A percentile compares a stretch with the other conserved stretches of the same genome.
Evolutionary conservation across 495 filamentous ascomycete genomes (phyloP).

Genomic region (Hypoxylon rickii): DNA sequence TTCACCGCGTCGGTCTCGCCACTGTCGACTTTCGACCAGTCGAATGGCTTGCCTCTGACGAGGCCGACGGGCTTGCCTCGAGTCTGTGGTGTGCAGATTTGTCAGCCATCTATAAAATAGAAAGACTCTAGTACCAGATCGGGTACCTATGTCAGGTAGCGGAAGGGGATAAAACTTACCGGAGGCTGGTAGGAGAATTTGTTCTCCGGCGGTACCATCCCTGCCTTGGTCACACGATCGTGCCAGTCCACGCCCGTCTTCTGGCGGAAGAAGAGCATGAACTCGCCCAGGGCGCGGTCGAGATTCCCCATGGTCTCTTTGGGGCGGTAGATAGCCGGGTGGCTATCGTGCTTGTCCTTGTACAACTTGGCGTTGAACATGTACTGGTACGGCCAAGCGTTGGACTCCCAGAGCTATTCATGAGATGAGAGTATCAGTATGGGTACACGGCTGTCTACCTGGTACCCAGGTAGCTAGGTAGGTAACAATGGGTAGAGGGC

Average conservation of each 20-base stretch:
- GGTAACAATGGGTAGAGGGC: background rate
- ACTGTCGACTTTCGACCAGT: no score
- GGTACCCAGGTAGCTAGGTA: background rate
- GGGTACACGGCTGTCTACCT: no score
- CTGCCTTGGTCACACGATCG: constrained; percentile 42
- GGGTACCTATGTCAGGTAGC: no score
- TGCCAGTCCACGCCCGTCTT: constrained; percentile 64
- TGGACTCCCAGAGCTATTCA: constrained; percentile 52
- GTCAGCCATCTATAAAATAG: background rate
- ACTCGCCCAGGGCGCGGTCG: constrained; percentile 46
- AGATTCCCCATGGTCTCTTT: constrained; percentile 33
- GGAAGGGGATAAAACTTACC: constrained; percentile 36
- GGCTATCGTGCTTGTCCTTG: constrained; percentile 34
- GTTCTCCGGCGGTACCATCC: background rate
- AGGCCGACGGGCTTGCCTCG: constrained; percentile 48
- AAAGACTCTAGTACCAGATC: no score
- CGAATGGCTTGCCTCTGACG: no score
- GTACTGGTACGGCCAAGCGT: constrained; percentile 49
- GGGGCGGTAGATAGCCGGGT: constrained; percentile 32
- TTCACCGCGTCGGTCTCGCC: no score
- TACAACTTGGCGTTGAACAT: constrained; percentile 44
- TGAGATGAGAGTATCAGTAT: background rate
- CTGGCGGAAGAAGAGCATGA: constrained; percentile 59
- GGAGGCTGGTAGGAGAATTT: constrained; percentile 44
- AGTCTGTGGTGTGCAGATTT: constrained; percentile 19